Evolutionary conservation across 2,329 filamentous ascomycete genomes (phyloP), one percentile per base, ranked within the genome.

Genomic region (Claviceps humidiphila): DNA sequence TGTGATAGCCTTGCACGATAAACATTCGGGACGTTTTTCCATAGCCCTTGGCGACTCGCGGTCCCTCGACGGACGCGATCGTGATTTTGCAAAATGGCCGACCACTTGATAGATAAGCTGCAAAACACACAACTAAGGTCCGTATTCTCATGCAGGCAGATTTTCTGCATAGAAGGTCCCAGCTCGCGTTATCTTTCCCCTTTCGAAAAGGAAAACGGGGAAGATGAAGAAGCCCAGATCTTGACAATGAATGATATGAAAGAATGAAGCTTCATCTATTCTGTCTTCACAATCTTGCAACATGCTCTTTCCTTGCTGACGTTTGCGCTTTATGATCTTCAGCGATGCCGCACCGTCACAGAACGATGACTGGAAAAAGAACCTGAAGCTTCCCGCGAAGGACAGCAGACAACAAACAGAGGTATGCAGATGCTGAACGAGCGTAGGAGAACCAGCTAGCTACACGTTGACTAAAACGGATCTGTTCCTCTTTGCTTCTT

Each of bases 361-460:
- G 50, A 64, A 58, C 50, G 78, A 81, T 34, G 81, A 89, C 64
- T 91, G 87, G 87, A 87, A 87, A 71, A 77, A 82, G 63, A 79
- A 70, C 55, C 70, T 91, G 54, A 88, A 85, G 59, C 69, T 86
- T 54, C 87, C 87, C 50, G 69, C 78, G 53, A 87, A 84, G 68
- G 87, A 93, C 66, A 81, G 74, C 61, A 80, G 87, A 70, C 81
- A 85, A 60, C 87, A 93, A 71, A 93, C 87, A 58, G 87, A 91
- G 75, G 85, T 87, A 61, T 51, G 61, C 58, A 48, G 42, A 51
- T 47, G 26, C 16, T 47, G 6, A 43, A 30, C 1, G 42, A 44
- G 45, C 42, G 26, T 49, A 51, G 20, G 26, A 30, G 8, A 41
- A 42, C 9, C 26, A 44, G 48, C 47, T 44, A 52, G 37, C 30